phyloP scores from a whole-genome alignment of 1,139 yeast genomes.

The Ogataea hybrid region DNA sequence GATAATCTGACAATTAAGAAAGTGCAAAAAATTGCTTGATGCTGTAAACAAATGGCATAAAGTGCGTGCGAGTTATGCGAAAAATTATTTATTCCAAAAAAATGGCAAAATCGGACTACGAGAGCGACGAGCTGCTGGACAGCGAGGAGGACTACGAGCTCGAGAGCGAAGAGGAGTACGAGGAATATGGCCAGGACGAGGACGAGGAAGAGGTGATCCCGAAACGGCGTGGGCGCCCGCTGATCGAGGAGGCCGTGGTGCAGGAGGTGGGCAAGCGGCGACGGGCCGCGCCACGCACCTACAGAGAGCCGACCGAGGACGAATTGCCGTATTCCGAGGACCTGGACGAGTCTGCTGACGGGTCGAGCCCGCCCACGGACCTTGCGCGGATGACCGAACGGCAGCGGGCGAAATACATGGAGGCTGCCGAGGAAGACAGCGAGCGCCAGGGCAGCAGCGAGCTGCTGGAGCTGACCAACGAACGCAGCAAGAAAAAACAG shows the following conservation, averaged over 20 bases:
- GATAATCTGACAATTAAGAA: slow-evolving; percentile 12
- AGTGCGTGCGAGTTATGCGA: slow-evolving; percentile 10
- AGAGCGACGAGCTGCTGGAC: slow-evolving; percentile 13
- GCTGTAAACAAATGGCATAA: slow-evolving; percentile 9
- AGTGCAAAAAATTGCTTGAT: slow-evolving; percentile 8
- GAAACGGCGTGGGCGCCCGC: slow-evolving; percentile 11
- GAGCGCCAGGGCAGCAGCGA: slow-evolving; percentile 24
- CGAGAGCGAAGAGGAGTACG: slow-evolving; percentile 19
- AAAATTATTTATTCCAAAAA: background rate
- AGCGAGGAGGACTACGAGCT: slow-evolving; percentile 24
- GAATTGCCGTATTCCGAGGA: slow-evolving; percentile 19
- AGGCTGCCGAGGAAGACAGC: slow-evolving; percentile 18
- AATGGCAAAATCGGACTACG: slow-evolving; percentile 10
- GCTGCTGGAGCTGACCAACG: slow-evolving; percentile 36
- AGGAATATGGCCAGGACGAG: slow-evolving; percentile 16
- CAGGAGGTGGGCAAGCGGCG: slow-evolving; percentile 7
- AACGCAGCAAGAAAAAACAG: slow-evolving; percentile 41
- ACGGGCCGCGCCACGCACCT: slow-evolving; percentile 14
- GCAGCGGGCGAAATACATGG: slow-evolving; percentile 50
- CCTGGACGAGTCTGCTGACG: slow-evolving; percentile 17
- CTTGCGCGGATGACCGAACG: slow-evolving; percentile 59
- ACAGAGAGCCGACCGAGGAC: slow-evolving; percentile 19
- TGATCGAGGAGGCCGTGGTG: slow-evolving; percentile 8
- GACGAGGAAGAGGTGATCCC: slow-evolving; percentile 22
- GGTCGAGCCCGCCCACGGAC: slow-evolving; percentile 35